These are phyloP conservation scores for Plasmodium chabaudi DNA, from an alignment of 169 alveolate genomes.

Conservation along the genomic window DNA sequence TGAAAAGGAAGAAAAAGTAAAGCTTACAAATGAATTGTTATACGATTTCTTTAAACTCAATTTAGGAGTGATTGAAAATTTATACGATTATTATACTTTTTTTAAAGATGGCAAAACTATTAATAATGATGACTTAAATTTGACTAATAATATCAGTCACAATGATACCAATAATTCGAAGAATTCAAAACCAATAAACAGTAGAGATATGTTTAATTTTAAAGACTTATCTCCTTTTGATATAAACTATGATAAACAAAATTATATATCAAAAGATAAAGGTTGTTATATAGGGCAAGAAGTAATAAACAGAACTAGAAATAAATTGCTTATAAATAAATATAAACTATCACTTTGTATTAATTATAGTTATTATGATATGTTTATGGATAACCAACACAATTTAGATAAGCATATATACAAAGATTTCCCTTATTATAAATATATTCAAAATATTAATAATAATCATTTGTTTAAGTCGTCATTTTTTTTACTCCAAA, in stretches of 20 bases:
- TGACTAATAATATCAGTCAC: neutral
- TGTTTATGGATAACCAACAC: constrained; percentile 6
- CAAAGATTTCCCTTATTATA: constrained; percentile 16
- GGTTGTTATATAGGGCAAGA: constrained; percentile 88
- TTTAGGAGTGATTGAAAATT: constrained; percentile 64
- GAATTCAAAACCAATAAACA: neutral
- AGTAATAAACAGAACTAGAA: constrained; percentile 80
- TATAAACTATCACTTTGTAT: constrained; percentile 75
- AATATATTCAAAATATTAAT: constrained; percentile 32
- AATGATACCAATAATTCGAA: neutral
- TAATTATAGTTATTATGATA: constrained; percentile 59
- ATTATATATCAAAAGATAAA: constrained; percentile 78
- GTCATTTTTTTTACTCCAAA: constrained; percentile 57
- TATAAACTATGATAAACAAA: constrained; percentile 75
- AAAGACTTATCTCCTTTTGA: constrained; percentile 81
- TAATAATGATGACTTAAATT: neutral
- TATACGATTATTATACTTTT: constrained; percentile 10
- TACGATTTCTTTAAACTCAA: constrained; percentile 61
- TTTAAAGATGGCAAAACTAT: neutral
- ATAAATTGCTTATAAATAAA: constrained; percentile 78
- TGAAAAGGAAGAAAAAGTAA: constrained; percentile 48
- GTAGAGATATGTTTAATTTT: constrained; percentile 26
- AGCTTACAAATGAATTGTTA: constrained; percentile 7
- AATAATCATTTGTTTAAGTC: constrained; percentile 35
- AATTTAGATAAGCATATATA: constrained; percentile 1